A percentile compares a stretch with the other conserved stretches of the same genome.
phyloP scores from a whole-genome alignment of 2,329 filamentous ascomycete genomes.

The Chaetothyriales sp. region DNA sequence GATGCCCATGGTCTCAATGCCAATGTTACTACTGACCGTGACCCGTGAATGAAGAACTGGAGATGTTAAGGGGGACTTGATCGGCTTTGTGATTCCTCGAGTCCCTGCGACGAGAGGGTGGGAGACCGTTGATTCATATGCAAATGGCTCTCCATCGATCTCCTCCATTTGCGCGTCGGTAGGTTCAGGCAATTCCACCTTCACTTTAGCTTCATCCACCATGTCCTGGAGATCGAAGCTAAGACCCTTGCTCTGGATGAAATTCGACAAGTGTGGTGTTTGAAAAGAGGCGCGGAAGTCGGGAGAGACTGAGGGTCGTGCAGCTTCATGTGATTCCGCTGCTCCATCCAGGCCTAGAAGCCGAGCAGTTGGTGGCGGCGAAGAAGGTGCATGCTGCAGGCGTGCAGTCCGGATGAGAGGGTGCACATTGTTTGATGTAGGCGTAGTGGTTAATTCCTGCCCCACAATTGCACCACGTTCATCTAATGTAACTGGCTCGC shows the following conservation, averaged over 20 bases:
- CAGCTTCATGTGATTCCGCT: not conserved
- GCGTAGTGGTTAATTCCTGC: conserved; percentile 17
- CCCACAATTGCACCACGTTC: conserved; percentile 39
- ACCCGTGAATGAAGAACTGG: conserved; percentile 30
- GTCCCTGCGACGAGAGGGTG: conserved; percentile 20
- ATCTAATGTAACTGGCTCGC: conserved; percentile 63
- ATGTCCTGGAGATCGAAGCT: conserved; percentile 44
- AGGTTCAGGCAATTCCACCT: conserved; percentile 27
- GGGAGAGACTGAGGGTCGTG: conserved; percentile 4
- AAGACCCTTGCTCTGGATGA: conserved; percentile 51
- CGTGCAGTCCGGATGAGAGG: conserved; percentile 47
- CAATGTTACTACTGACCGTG: conserved; percentile 3
- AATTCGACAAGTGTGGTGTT: conserved; percentile 53
- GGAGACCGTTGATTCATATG: conserved; percentile 9
- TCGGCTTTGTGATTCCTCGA: conserved; percentile 43
- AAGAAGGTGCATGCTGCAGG: conserved; percentile 21
- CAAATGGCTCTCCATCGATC: conserved; percentile 22
- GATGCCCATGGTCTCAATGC: not conserved
- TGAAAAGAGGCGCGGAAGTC: conserved; percentile 22
- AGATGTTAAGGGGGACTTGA: conserved; percentile 38
- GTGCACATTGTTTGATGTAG: conserved; percentile 41
- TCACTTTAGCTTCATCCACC: conserved; percentile 42
- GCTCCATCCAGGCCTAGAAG: not conserved
- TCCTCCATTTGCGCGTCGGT: conserved; percentile 27
- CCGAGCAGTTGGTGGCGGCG: conserved; percentile 10